Evolutionary conservation across 2,329 filamentous ascomycete species (phyloP).

Genomic region (Aspergillus piperis): DNA sequence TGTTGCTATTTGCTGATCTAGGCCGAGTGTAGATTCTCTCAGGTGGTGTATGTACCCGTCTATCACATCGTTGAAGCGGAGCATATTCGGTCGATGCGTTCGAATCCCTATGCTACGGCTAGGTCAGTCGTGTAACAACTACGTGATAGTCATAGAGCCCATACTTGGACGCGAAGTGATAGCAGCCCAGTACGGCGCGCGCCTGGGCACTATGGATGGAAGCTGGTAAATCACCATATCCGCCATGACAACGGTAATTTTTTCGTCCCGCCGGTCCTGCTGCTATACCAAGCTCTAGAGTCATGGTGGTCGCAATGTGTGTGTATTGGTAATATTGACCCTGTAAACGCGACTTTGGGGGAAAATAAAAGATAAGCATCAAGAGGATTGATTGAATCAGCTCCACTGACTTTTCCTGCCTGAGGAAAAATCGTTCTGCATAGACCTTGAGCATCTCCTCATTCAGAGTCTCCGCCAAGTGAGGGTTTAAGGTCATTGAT

Average conservation of each 20-base stretch:
- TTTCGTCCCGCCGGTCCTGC: background rate
- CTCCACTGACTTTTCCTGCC: slow-evolving; percentile 2
- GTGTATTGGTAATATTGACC: slow-evolving; percentile 56
- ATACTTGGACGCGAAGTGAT: slow-evolving; percentile 7
- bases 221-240: background rate
- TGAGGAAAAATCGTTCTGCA: slow-evolving; percentile 5
- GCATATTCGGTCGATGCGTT: slow-evolving; percentile 7
- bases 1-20: slow-evolving; percentile 5
- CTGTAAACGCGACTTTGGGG: slow-evolving; percentile 49
- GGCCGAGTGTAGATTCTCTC: background rate
- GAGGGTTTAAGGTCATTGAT: background rate
- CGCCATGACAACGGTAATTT: background rate
- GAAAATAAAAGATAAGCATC: slow-evolving; percentile 53
- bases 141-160: background rate
- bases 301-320: slow-evolving; percentile 47
- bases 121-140: background rate
- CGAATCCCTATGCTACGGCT: background rate
- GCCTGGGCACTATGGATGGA: background rate
- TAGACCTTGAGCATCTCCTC: background rate
- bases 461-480: background rate
- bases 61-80: slow-evolving; percentile 3
- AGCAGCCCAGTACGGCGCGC: slow-evolving; percentile 3
- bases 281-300: slow-evolving; percentile 1
- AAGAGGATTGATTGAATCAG: slow-evolving; percentile 51
- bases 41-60: background rate